Conservation (phyloP, 2,329 filamentous ascomycete species). For the Claviceps fusiformis region DNA sequence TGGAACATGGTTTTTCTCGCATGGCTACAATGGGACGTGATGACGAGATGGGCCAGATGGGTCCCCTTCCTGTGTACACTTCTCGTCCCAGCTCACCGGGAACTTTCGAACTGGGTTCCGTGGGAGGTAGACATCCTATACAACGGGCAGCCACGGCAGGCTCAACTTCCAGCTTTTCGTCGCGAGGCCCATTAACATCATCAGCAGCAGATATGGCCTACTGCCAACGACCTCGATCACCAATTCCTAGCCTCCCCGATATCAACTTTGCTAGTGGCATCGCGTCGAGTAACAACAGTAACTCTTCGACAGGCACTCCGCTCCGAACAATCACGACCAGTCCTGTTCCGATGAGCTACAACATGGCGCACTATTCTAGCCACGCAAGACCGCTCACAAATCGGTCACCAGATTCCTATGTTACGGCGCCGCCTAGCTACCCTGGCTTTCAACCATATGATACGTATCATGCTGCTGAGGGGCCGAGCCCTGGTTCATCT, state of each 20-base stretch:
- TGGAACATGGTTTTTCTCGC: constrained; percentile 35
- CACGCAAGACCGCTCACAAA: constrained; percentile 18
- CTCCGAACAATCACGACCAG: constrained; percentile 16
- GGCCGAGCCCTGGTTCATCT: constrained; percentile 21
- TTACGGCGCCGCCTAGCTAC: constrained; percentile 7
- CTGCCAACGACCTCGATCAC: constrained; percentile 21
- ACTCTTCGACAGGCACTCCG: constrained; percentile 7
- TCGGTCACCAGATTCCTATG: constrained; percentile 18
- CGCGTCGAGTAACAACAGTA: constrained; percentile 7
- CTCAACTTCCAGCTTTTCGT: constrained; percentile 47
- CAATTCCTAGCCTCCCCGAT: constrained; percentile 21
- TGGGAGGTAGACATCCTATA: constrained; percentile 37
- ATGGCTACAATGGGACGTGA: constrained; percentile 47
- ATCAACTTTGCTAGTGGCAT: constrained; percentile 9
- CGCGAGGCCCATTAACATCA: constrained; percentile 48
- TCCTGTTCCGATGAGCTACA: constrained; percentile 15
- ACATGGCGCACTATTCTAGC: constrained; percentile 19
- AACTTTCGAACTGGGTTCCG: constrained; percentile 36
- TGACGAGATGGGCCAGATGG: constrained; percentile 45
- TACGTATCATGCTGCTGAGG: constrained; percentile 12
- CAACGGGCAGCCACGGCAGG: constrained; percentile 38
- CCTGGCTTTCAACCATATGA: constrained; percentile 13
- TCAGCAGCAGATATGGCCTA: constrained; percentile 50
- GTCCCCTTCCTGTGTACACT: constrained; percentile 48
- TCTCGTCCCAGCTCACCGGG: constrained; percentile 44